Base-by-base conservation (phyloP, 2,329 filamentous ascomycete species). In the Microsporum ferrugineum region DNA sequence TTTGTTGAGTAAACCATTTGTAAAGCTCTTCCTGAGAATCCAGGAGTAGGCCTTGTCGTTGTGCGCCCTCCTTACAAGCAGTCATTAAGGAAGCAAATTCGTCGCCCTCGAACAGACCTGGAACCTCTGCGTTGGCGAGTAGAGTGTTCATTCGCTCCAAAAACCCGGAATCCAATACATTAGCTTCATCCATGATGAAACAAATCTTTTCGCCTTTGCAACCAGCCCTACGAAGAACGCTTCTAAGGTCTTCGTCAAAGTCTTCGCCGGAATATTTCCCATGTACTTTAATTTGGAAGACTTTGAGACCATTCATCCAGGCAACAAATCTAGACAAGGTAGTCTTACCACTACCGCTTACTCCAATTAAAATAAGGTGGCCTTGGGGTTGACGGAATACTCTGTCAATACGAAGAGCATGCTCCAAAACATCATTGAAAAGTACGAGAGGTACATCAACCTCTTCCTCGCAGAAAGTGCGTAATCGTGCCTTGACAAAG, bases 181-280 rank as follows among this genome's bases (percentile, higher is more conserved):
- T 99, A 7, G 92, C 88, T 77, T 99, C 94, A 72, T 99, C 94
- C 91, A 99, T 97, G 78, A 99, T 96, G 80, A 99, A 99, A 77
- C 95, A 99, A 57, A 99, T 95, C 80, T 97, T 97, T 73, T 99
- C 94, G 39, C 94, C 94, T 79, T 96, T 96, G 79, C 92, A 97
- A 65, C 94, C 94, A 68, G 90, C 95, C 61, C 94, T 85, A 53
- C 94, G 87, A 45, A 99, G 84, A 6, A 99, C 94, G 71, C 91
- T 92, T 66, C 95, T 85, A 39, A 99, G 79, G 73, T 99, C 94
- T 62, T 99, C 95, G 71, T 99, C 94, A 71, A 99, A 99, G 76
- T 99, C 94, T 72, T 97, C 94, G 1, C 89, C 89, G 14, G 94
- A 96, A 76, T 99, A 99, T 72, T 92, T 96, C 66, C 94, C 94